Base-by-base conservation (phyloP, 2,329 filamentous ascomycete species). In the Ceratocystiopsis minuta region DNA sequence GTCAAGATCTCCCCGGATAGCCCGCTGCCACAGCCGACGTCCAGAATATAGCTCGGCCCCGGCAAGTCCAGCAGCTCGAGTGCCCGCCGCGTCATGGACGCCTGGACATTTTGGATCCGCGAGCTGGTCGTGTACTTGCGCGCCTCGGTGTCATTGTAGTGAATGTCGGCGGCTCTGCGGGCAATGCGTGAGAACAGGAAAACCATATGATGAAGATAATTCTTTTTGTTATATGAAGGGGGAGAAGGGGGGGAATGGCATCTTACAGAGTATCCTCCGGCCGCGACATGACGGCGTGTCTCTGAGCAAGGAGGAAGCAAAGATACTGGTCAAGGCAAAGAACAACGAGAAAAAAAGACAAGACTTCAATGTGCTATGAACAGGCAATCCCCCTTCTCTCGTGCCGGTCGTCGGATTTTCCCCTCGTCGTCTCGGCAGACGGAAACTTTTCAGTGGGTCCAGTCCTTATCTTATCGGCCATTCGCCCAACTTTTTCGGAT, bases 121-220 rank as follows among this genome's bases (percentile, higher is more conserved):
- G 86, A 94, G 49, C 78, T 88, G 5, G 88, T 95, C 10, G 90
- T 96, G 67, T 98, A 98, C 68, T 96, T 96, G 58, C 83, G 80
- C 31, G 90, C 88, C 68, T 95, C 88, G 60, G 70, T 69, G 64
- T 96, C 88, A 67, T 95, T 80, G 71, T 98, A 98, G 68, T 93
- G 92, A 56, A 96, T 80, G 64, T 98, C 90, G 50, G 90, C 88
- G 40, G 87, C 84, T 57, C 85, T 92, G 58, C 43, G 34, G 43
- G 34, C 17, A 37, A n/a, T n/a, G n/a, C n/a, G 42, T 34, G 41
- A 49, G 45, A 48, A 51, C 39, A 14, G 0, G 0, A 12, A 7
- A 10, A 32, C 31, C 11, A 32, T 32, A 14, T 3, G 6, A 10
- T 12, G 16, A 38, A 20, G 20, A 20, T n/a, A n/a, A n/a, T n/a